phyloP scores from a whole-genome alignment of 805 yeast species.

The Pichia exigua region DNA sequence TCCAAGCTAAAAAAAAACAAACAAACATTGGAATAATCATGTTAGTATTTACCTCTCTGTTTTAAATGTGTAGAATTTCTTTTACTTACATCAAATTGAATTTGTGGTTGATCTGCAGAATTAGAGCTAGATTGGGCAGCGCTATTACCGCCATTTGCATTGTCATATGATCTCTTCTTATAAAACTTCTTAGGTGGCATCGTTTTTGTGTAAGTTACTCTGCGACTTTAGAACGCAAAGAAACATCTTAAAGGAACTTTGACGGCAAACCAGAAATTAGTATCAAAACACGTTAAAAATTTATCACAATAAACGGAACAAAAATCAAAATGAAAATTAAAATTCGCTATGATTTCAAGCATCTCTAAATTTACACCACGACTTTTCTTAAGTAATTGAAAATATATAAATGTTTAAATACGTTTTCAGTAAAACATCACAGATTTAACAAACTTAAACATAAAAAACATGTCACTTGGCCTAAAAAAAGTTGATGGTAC shows the following conservation, averaged over 20 bases:
- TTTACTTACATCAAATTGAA: conserved; percentile 8
- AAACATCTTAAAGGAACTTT: not conserved
- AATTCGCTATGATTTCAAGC: not conserved
- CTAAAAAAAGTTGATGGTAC: conserved; percentile 13
- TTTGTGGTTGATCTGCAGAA: conserved; percentile 6
- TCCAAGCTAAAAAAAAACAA: conserved; percentile 12
- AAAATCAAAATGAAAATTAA: not conserved
- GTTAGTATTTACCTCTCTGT: not conserved
- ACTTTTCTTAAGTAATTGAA: too few species aligned
- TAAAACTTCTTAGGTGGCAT: conserved; percentile 8
- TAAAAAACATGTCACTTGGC: conserved; percentile 14
- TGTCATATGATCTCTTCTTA: conserved; percentile 1
- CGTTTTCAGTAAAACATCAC: not conserved
- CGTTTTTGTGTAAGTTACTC: not conserved
- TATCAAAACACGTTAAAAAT: not conserved
- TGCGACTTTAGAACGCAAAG: not conserved
- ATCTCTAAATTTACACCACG: too few species aligned
- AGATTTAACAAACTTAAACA: not conserved
- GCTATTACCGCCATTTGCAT: not conserved
- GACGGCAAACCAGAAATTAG: not conserved
- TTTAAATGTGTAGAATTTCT: not conserved
- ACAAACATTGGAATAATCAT: not conserved
- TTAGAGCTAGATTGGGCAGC: not conserved
- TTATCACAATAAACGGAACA: not conserved
- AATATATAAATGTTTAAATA: not conserved